Conservation (phyloP, 805 yeast genomes). For the Yarrowia deformans region DNA sequence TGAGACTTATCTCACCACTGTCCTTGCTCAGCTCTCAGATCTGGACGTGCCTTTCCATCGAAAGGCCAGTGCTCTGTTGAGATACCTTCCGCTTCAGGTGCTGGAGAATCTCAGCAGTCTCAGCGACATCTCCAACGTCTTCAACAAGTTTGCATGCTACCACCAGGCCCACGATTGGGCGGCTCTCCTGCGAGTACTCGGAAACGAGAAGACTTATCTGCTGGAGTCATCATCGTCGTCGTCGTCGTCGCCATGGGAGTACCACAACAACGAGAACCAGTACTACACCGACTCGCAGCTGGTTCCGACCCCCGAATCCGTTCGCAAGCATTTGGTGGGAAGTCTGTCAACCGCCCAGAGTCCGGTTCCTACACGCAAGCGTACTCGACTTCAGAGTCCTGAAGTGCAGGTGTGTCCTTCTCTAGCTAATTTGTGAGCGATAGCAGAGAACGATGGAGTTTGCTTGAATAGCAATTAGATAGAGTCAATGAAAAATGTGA, state of each 20-base stretch:
- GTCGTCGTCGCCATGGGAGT: background rate
- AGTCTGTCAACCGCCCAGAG: background rate
- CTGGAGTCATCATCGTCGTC: background rate
- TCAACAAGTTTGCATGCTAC: conserved; percentile 6
- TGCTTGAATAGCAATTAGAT: background rate
- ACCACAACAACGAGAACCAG: background rate
- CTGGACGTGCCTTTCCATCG: conserved; percentile 4
- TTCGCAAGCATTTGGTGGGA: background rate
- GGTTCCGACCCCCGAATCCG: background rate
- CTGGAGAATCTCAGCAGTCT: background rate
- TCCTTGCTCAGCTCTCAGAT: background rate
- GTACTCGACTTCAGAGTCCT: background rate
- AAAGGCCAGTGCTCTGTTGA: conserved; percentile 16
- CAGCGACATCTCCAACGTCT: background rate
- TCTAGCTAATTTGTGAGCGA: background rate
- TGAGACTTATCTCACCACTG: background rate
- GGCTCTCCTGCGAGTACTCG: background rate
- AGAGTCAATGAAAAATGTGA: background rate
- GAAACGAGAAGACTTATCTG: background rate
- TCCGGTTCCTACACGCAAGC: background rate
- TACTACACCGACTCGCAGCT: background rate
- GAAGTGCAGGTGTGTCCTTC: conserved; percentile 16
- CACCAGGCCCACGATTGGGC: conserved; percentile 20
- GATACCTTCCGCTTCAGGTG: conserved; percentile 10
- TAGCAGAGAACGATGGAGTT: background rate